Conservation (phyloP, 2,329 filamentous ascomycete species). For the Cyphellophora europaea region DNA sequence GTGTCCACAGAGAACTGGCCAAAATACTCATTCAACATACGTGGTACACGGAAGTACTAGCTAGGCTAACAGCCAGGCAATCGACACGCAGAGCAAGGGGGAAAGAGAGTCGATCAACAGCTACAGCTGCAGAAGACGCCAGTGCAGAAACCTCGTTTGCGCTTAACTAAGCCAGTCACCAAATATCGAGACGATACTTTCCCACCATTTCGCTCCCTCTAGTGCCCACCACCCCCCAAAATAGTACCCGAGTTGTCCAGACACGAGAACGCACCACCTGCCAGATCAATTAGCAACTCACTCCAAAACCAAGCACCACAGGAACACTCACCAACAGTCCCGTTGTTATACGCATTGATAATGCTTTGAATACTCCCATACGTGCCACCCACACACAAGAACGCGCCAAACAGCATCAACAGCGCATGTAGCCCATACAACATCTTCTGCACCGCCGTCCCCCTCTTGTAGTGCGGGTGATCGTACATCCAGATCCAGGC, state of each 20-base stretch:
- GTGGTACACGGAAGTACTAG: too few species aligned
- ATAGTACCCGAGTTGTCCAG: constrained; percentile 16
- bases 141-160: too few species aligned
- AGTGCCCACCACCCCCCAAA: background rate
- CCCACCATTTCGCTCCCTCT: too few species aligned
- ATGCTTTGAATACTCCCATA: constrained; percentile 25
- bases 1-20: too few species aligned
- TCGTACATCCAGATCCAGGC: constrained; percentile 45
- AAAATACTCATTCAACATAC: too few species aligned
- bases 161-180: too few species aligned
- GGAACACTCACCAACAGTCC: constrained; percentile 15
- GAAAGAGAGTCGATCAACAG: too few species aligned
- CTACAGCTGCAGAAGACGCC: too few species aligned
- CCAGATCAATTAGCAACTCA: constrained; percentile 1
- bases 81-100: too few species aligned
- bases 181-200: too few species aligned
- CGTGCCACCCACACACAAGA: constrained; percentile 38
- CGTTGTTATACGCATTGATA: constrained; percentile 16
- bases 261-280: constrained; percentile 20
- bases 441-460: constrained; percentile 24
- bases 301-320: constrained; percentile 2
- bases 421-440: constrained; percentile 32
- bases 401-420: constrained; percentile 34
- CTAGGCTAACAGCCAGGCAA: too few species aligned
- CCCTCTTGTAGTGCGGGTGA: constrained; percentile 31